A percentile compares a stretch with the other conserved stretches of the same genome.
Conservation (phyloP, 2,329 filamentous ascomycete genomes). For the Neodidymelliopsis sp. region DNA sequence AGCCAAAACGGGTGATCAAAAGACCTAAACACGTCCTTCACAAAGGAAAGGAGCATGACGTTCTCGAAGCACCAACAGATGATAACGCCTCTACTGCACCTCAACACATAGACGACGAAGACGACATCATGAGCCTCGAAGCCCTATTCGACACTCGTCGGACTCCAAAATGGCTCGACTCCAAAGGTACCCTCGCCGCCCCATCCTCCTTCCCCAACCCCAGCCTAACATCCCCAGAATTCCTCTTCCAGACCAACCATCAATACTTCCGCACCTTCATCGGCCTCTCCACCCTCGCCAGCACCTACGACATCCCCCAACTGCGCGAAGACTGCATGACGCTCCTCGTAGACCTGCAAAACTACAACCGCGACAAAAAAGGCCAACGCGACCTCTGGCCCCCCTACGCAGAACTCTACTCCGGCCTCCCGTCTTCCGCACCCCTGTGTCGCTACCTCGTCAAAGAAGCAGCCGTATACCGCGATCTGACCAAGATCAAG, state of each 20-base stretch:
- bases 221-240: slow-evolving; percentile 1
- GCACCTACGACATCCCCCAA: slow-evolving; percentile 21
- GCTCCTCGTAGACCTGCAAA: slow-evolving; percentile 13
- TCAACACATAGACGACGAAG: neutral
- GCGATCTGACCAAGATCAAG: slow-evolving; percentile 14
- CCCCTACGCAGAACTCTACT: slow-evolving; percentile 14
- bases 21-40: slow-evolving; percentile 4
- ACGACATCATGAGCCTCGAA: slow-evolving; percentile 7
- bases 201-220: too few relatives aligned
- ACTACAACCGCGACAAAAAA: slow-evolving; percentile 16
- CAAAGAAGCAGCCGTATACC: slow-evolving; percentile 16
- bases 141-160: slow-evolving; percentile 15
- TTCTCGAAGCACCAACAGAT: neutral
- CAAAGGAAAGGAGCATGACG: slow-evolving; percentile 10
- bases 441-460: slow-evolving; percentile 18
- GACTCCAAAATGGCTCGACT: slow-evolving; percentile 14
- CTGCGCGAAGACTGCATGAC: slow-evolving; percentile 21
- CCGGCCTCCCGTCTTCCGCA: slow-evolving; percentile 2
- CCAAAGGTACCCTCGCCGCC: neutral
- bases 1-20: slow-evolving; percentile 17
- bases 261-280: slow-evolving; percentile 20
- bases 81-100: neutral
- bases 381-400: slow-evolving; percentile 11
- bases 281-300: slow-evolving; percentile 23
- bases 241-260: slow-evolving; percentile 19